A percentile compares a stretch with the other conserved stretches of the same genome.
Conservation (phyloP, 1,284 basidiomycete species). For the Moesziomyces sp. region DNA sequence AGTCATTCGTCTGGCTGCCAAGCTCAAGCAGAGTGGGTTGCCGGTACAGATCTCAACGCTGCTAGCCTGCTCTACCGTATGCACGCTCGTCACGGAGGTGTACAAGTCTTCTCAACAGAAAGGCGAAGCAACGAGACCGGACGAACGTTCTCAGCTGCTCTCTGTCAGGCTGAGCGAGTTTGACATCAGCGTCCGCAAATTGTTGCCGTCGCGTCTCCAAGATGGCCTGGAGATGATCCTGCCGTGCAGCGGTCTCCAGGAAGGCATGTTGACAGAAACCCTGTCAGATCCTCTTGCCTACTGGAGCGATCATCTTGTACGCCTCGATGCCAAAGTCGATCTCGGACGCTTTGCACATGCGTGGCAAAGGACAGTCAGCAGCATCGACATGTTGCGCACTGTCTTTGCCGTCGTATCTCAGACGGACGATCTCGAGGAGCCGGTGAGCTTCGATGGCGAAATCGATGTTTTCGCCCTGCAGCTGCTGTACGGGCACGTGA, state of each 20-base stretch:
- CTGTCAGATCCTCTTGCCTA: slow-evolving; percentile 16
- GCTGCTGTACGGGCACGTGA: background rate
- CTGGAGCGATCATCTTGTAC: slow-evolving; percentile 10
- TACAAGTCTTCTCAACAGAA: background rate
- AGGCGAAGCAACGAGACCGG: background rate
- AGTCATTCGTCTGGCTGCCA: slow-evolving; percentile 15
- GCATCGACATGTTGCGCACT: slow-evolving; percentile 12
- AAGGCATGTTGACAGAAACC: slow-evolving; percentile 18
- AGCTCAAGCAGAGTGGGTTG: slow-evolving; percentile 15
- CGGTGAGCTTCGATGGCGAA: slow-evolving; percentile 1
- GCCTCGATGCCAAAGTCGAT: slow-evolving; percentile 3
- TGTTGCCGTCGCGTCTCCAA: background rate
- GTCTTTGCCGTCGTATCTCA: slow-evolving; percentile 11
- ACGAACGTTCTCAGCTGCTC: background rate
- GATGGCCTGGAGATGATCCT: background rate
- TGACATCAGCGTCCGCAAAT: slow-evolving; percentile 1
- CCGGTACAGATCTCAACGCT: background rate
- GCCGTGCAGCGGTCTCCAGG: slow-evolving; percentile 12
- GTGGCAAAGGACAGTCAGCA: slow-evolving; percentile 4
- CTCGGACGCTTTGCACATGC: slow-evolving; percentile 3
- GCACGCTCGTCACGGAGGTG: slow-evolving; percentile 3
- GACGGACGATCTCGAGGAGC: background rate
- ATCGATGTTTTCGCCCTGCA: slow-evolving; percentile 6
- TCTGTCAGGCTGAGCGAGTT: slow-evolving; percentile 1
- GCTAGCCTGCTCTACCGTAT: slow-evolving; percentile 4